Percentiles rank a stretch among this genome's conserved stretches.
Conservation (phyloP, 495 filamentous ascomycete species). For the Chaetomium tenue region DNA sequence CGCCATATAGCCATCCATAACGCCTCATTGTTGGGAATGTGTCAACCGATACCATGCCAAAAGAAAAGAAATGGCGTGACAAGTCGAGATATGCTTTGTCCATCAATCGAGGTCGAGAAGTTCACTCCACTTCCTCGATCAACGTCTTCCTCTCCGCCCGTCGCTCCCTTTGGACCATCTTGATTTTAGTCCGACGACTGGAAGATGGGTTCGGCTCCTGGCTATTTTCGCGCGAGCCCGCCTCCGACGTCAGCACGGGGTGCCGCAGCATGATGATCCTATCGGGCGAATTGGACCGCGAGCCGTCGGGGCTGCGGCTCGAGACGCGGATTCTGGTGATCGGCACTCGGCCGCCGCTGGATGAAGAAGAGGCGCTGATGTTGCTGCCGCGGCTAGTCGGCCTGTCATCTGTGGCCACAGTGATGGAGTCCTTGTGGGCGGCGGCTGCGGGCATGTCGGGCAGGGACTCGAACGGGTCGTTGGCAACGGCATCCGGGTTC, state of each 20-base stretch:
- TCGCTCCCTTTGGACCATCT: neutral
- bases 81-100: neutral
- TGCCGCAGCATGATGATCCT: conserved; percentile 17
- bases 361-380: conserved; percentile 10
- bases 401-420: neutral
- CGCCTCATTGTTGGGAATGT: no score
- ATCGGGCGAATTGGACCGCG: conserved; percentile 15
- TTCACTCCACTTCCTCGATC: conserved; percentile 15
- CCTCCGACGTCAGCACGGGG: neutral
- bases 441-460: neutral
- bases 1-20: neutral
- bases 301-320: conserved; percentile 19
- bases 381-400: conserved; percentile 15
- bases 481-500: conserved; percentile 20
- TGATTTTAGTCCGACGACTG: conserved; percentile 1
- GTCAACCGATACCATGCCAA: neutral
- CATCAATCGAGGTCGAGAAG: neutral
- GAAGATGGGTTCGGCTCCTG: neutral
- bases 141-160: neutral
- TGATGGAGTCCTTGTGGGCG: neutral
- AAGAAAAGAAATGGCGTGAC: neutral
- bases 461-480: conserved; percentile 11
- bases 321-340: conserved; percentile 29
- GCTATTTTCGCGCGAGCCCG: conserved; percentile 4
- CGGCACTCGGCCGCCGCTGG: conserved; percentile 15